Conservation (phyloP, 2,329 filamentous ascomycete species). For the Fusarium paranaense region DNA sequence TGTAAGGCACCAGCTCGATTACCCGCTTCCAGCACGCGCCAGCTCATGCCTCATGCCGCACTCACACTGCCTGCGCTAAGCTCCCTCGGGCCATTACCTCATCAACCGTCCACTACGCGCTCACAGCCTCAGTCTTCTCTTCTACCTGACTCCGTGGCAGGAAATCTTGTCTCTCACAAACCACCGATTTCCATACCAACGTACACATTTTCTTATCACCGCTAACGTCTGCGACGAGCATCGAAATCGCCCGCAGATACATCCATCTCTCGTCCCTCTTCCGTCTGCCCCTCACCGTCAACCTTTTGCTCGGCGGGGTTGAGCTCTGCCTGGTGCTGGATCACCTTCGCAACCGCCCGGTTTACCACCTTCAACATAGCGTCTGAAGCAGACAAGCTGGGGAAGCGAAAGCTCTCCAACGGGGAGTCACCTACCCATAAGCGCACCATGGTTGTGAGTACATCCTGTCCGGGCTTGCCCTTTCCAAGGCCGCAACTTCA, state of each 20-base stretch:
- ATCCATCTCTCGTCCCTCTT: background rate
- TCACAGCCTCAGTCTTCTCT: slow-evolving; percentile 28
- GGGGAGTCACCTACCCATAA: slow-evolving; percentile 69
- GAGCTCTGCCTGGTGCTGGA: slow-evolving; percentile 52
- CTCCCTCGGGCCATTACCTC: slow-evolving; percentile 43
- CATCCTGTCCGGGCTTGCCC: background rate
- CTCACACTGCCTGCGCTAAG: slow-evolving; percentile 9
- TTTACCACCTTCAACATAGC: slow-evolving; percentile 48
- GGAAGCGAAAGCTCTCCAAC: slow-evolving; percentile 75
- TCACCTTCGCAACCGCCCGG: slow-evolving; percentile 39
- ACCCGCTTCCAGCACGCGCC: background rate
- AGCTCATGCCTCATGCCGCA: slow-evolving; percentile 35
- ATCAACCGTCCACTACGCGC: slow-evolving; percentile 32
- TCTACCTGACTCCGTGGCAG: slow-evolving; percentile 22
- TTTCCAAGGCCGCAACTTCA: background rate
- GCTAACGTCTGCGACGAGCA: slow-evolving; percentile 29
- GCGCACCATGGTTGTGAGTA: slow-evolving; percentile 71
- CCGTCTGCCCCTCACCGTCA: slow-evolving; percentile 20
- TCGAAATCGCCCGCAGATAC: slow-evolving; percentile 22
- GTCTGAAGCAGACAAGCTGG: slow-evolving; percentile 63
- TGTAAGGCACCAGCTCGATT: slow-evolving; percentile 21
- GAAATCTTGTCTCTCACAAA: slow-evolving; percentile 32
- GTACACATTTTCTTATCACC: slow-evolving; percentile 14
- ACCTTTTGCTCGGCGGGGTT: slow-evolving; percentile 49
- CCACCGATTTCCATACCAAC: slow-evolving; percentile 13